Conservation (phyloP, 345 rosid species). For the Eucalyptus marginata region DNA sequence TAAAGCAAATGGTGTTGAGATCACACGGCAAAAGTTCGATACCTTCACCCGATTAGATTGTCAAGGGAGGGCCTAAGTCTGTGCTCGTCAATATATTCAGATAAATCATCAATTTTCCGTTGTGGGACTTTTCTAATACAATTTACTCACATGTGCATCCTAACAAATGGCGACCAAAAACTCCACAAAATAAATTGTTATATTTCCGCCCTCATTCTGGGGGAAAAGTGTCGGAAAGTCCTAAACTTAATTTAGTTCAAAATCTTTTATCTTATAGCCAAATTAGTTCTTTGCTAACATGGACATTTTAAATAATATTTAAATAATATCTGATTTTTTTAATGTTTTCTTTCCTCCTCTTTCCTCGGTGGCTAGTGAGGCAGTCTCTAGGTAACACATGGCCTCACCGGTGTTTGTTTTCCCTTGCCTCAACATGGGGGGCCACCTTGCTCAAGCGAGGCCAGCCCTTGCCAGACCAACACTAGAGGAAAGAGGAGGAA, state of each 20-base stretch:
- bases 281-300: not conserved
- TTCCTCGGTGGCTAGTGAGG: not conserved
- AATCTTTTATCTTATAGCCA: not conserved
- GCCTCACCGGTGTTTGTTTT: too few species aligned
- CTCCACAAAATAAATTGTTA: not conserved
- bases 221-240: not conserved
- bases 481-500: accelerated
- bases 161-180: not conserved
- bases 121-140: too few species aligned
- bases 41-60: accelerated
- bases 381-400: too few species aligned
- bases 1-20: not conserved
- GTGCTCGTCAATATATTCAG: accelerated
- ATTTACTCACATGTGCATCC: too few species aligned
- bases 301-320: too few species aligned
- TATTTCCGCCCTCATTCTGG: not conserved
- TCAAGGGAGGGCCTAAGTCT: accelerated
- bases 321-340: too few species aligned
- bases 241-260: too few species aligned
- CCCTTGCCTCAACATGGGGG: too few species aligned
- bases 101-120: too few species aligned
- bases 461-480: not conserved
- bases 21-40: accelerated
- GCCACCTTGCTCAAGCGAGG: not conserved
- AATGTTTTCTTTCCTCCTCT: not conserved